Conservation (phyloP, 345 rosid genomes). For the Rhizophora apiculata region DNA sequence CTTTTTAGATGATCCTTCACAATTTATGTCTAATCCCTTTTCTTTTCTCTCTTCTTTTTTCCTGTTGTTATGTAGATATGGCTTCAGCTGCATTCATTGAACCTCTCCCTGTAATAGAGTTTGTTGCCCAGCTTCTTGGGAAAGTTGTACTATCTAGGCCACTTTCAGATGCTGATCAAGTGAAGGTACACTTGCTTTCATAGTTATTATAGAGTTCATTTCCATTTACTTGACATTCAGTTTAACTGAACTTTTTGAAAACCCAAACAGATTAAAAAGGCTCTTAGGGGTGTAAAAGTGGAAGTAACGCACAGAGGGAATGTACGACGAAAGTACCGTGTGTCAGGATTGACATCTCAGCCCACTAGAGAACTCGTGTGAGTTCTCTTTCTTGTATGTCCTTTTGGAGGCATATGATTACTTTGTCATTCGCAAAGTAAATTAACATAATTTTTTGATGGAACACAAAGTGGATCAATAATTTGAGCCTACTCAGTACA, state of each 20-base stretch:
- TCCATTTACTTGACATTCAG: constrained; percentile 8
- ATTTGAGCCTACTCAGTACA: too few relatives aligned
- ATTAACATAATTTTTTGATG: too few relatives aligned
- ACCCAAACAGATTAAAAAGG: constrained; percentile 70
- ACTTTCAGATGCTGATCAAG: constrained; percentile 86
- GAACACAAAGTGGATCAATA: too few relatives aligned
- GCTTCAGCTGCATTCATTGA: constrained; percentile 98
- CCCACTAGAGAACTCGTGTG: constrained; percentile 95
- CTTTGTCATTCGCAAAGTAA: too few relatives aligned
- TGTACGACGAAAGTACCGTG: constrained; percentile 94
- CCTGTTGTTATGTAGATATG: constrained; percentile 53
- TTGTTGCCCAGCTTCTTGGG: constrained; percentile 86
- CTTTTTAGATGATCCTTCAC: constrained; percentile 6
- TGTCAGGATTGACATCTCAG: constrained; percentile 93
- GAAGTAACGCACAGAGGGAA: constrained; percentile 94
- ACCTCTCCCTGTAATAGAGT: constrained; percentile 96
- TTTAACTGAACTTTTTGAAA: constrained; percentile 6
- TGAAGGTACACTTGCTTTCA: constrained; percentile 53
- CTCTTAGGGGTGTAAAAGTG: constrained; percentile 93
- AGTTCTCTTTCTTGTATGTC: constrained; percentile 21
- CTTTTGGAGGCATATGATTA: background rate
- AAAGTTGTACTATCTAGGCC: constrained; percentile 74
- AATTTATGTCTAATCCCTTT: background rate
- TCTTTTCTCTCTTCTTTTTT: background rate
- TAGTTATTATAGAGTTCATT: background rate